Evolutionary conservation across 2,329 filamentous ascomycete species (phyloP), one percentile per base, ranked within the genome.

Genomic region (Acarospora socialis): DNA sequence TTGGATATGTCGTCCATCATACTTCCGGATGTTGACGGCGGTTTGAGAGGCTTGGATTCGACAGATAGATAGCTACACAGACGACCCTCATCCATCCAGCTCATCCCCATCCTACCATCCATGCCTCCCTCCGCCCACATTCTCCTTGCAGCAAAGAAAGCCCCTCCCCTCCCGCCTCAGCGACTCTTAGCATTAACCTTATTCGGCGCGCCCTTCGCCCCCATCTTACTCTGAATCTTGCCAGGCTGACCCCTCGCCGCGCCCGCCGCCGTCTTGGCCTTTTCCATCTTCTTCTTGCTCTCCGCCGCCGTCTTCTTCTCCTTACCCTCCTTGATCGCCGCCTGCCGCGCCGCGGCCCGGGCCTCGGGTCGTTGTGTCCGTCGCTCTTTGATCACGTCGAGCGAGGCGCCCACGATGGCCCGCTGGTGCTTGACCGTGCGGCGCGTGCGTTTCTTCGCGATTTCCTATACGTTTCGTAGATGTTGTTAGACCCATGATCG

Each of bases 381-480:
- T 70, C 83, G 83, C 78, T 98, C 90, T 79, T 94, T 95, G 77
- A 98, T 95, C 59, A 95, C 84, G 62, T 98, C 90, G 65, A 98
- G 86, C 45, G 90, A 94, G 51, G 90, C 90, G 75, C 90, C 90
- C 53, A 98, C 90, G 65, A 98, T 92, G 60, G 80, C 87, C 73
- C 90, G 86, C 77, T 98, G 90, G 64, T 81, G 65, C 81, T 98
- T 98, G 69, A 98, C 82, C 57, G 83, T 83, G 60, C 84, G 83
- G 72, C 90, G 90, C 50, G 84, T 84, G 60, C 90, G 86, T 80
- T 95, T 95, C 81, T 98, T 98, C 72, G 87, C 84, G 59, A 93
- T 80, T 76, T 98, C 90, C 90, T 98, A 63, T 72, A 56, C 43
- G 48, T 50, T 35, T 40, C 36, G 35, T 49, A 40, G 38, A 34